Evolutionary conservation across 495 filamentous ascomycete genomes (phyloP).

Genomic region (Letharia columbiana): DNA sequence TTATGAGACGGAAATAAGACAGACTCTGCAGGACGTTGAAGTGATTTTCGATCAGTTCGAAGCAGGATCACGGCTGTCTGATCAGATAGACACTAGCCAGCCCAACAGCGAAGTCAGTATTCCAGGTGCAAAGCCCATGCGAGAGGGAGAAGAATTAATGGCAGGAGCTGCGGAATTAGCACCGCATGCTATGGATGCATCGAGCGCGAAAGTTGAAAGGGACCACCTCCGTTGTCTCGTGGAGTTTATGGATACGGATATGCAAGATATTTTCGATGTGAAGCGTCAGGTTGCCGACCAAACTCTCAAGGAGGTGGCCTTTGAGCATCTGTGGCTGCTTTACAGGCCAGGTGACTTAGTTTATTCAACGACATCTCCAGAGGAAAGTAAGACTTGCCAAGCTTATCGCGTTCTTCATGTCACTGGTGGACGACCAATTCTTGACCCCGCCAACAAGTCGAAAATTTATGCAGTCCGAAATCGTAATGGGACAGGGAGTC

Average conservation of each 20-base stretch:
- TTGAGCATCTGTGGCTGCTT: constrained; percentile 34
- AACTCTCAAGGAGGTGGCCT: constrained; percentile 25
- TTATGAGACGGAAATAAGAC: constrained; percentile 7
- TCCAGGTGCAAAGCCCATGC: background rate
- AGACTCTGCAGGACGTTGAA: background rate
- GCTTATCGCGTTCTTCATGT: constrained; percentile 12
- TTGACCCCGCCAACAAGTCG: background rate
- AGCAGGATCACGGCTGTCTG: background rate
- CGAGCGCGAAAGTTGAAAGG: background rate
- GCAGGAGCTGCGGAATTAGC: background rate
- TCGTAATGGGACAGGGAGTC: background rate
- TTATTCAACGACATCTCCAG: background rate
- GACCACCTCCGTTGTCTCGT: constrained; percentile 25
- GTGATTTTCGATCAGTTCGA: background rate
- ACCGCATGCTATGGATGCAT: background rate
- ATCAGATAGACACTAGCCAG: background rate
- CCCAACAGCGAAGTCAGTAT: background rate
- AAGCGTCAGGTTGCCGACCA: constrained; percentile 11
- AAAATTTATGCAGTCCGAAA: background rate
- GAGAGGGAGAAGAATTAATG: background rate
- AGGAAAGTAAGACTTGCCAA: background rate
- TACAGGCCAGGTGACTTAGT: constrained; percentile 33
- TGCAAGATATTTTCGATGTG: constrained; percentile 16
- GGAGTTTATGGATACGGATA: constrained; percentile 27
- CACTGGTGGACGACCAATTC: constrained; percentile 5